Evolutionary conservation across 441 rosid genomes (phyloP), one percentile per base, ranked within the genome.

Genomic region (Lepidium campestre): DNA sequence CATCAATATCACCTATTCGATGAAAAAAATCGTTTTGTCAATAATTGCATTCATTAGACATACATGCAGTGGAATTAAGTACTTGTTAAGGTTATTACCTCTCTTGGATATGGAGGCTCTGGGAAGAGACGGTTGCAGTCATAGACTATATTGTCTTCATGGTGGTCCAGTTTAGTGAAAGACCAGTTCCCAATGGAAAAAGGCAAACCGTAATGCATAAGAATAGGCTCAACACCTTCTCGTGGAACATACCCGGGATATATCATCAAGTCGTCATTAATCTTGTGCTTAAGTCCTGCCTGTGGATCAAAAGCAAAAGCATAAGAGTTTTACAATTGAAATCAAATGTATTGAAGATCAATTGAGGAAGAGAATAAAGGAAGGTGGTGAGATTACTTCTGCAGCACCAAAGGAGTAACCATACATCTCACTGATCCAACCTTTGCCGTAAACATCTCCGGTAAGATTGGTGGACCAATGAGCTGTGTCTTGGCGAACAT

Each of bases 381-480:
- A 27, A 63, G 18, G 64, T 10, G 70, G 32, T 27, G 47, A 73
- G 85, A 68, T 17, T 75, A 94, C 99, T 68, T 94, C 93, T 14
- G 99, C 98, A 9, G 99, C 99, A 72, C 99, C 99, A 74, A 94
- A 94, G 37, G 99, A 91, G 84, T 94, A 94, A 77, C 99, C 99
- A 78, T 91, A 91, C 99, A 94, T 94, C 86, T 94, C 99, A 73
- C 98, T 94, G 57, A 94, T 94, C 98, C 98, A 94, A 67, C 99
- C 99, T 81, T 78, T 59, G 13, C 89, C 97, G 52, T 94, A 94
- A 70, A 91, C 87, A 71, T 94, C 99, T 18, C 99, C 99, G 6
- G 99, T 94, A 70, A 94, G 70, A 68, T 94, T 91, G 77, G 98
- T 91, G 29, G 84, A 66, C 98, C 99, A 94, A 71, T 91, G 99